Percentiles rank a stretch among this genome's conserved stretches.
phyloP scores from a whole-genome alignment of 2,329 filamentous ascomycete genomes.

The Colletotrichum lindemuthianum region DNA sequence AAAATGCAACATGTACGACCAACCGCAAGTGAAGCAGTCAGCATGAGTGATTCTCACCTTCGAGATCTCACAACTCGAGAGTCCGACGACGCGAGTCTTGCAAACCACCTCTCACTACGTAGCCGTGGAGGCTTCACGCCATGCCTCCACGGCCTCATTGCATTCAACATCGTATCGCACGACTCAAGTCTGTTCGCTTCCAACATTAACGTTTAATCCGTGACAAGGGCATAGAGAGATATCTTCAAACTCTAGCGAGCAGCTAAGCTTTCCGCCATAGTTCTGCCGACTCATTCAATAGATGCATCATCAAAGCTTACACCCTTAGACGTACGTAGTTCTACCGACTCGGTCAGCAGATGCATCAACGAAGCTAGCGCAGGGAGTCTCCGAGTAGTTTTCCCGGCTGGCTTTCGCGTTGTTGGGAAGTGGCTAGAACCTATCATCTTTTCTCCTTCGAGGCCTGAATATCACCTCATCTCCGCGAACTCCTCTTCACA shows the following conservation, averaged over 20 bases:
- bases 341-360: not conserved
- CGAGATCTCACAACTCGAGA: not conserved
- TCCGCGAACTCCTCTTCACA: too few relatives aligned
- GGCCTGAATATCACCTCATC: too few relatives aligned
- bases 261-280: not conserved
- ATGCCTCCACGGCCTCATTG: not conserved
- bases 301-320: not conserved
- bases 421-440: too few relatives aligned
- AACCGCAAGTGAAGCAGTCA: not conserved
- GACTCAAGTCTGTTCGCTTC: not conserved
- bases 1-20: not conserved
- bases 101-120: too few relatives aligned
- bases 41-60: not conserved
- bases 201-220: too few relatives aligned
- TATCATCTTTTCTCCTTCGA: too few relatives aligned
- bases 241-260: not conserved
- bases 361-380: not conserved
- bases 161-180: not conserved
- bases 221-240: not conserved
- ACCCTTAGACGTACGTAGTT: not conserved
- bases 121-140: not conserved
- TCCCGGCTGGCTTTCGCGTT: too few relatives aligned
- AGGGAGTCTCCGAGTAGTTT: too few relatives aligned
- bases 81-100: not conserved
- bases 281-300: conserved; percentile 4